Base-by-base conservation (phyloP, 306 rosid species). In the Cicer cuneatum region DNA sequence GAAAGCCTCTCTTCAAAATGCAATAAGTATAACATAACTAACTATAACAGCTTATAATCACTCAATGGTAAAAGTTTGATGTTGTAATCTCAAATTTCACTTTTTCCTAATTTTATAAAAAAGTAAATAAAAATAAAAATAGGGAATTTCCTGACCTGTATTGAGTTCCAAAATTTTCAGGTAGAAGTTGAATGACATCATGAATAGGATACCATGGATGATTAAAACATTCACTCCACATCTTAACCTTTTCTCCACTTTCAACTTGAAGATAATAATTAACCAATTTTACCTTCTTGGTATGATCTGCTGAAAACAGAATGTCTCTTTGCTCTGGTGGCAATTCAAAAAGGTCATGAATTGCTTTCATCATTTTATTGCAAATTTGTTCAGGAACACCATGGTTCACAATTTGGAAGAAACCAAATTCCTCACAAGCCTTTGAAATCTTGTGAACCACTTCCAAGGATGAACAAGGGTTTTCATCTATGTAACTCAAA, bases 171-270 rank as follows among this genome's bases (percentile, higher is more conserved):
- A 57, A 38, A 12, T 78, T 72, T 62, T 75, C 8, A 6, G 87
- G 89, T 69, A 84, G 72, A 35, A 76, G 38, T 54, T 39, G 14
- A 35, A 53, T 63, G 66, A 80, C 41, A 66, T 82, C 65, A 5
- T 74, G 76, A 21, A 14, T 9, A n/a, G 83, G 87, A 51, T 76
- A 51, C 86, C 86, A 86, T 4, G 46, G 60, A 76, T 86, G 87
- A 14, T 21, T 4, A 52, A 89, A 85, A 64, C 65, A 45, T 85
- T 86, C 88, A 81, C 90, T 83, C 88, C 84, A 89, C 80, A 81
- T 82, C 0, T 56, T 70, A 39, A 74, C 71, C 43, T 85, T 85
- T 84, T 72, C 93, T 76, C 86, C 85, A 81, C 80, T 84, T 63
- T 83, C 79, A 1, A 33, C 71, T 6, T 83, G 46, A 39, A 83